phyloP scores from a whole-genome alignment of 2,329 filamentous ascomycete genomes.

The Xylariaceae sp. region DNA sequence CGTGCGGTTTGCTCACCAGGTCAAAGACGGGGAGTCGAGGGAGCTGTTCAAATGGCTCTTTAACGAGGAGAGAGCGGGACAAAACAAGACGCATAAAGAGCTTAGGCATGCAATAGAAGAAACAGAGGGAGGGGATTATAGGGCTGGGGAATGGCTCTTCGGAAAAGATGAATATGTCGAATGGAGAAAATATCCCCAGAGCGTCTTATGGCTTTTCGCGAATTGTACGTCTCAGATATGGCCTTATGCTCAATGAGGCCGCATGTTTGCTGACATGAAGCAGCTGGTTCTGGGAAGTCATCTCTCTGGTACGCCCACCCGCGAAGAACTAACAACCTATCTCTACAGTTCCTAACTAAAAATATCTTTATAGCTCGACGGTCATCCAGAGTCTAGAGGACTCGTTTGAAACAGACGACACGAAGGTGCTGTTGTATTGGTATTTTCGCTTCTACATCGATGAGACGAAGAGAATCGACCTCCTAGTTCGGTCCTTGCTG shows the following conservation, averaged over 20 bases:
- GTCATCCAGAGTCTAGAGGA: background rate
- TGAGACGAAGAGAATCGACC: background rate
- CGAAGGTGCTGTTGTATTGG: background rate
- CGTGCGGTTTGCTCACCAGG: background rate
- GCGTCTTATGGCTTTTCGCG: background rate
- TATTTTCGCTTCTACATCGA: background rate
- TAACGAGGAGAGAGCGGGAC: background rate
- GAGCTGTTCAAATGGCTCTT: background rate
- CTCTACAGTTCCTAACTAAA: background rate
- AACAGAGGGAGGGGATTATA: background rate
- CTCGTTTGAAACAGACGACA: background rate
- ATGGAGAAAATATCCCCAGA: background rate
- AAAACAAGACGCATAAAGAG: background rate
- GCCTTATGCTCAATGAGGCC: no score
- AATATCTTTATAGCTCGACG: background rate
- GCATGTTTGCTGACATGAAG: background rate
- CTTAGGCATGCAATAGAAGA: background rate
- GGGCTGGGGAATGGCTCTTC: background rate
- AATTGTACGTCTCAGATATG: background rate
- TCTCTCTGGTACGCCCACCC: background rate
- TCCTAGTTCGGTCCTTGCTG: background rate
- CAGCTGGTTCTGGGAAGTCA: background rate
- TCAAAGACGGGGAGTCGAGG: background rate
- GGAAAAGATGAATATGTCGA: background rate
- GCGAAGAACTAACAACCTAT: background rate